phyloP scores from a whole-genome alignment of 2,329 filamentous ascomycete genomes.

The Fusarium sp. region DNA sequence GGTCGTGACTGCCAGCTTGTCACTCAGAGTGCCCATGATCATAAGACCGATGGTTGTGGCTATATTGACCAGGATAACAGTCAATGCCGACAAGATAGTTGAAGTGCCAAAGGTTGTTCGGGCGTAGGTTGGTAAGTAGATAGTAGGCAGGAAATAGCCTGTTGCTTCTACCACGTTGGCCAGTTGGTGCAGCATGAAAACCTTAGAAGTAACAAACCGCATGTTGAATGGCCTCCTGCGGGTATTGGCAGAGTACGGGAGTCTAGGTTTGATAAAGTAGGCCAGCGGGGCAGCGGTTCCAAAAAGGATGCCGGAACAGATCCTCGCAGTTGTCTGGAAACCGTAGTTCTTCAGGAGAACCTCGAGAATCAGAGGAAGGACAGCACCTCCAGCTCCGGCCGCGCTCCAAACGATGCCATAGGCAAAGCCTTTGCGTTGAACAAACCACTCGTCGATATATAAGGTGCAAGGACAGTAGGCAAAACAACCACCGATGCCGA shows the following conservation, averaged over 20 bases:
- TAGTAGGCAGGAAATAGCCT: slow-evolving; percentile 72
- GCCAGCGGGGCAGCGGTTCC: slow-evolving; percentile 65
- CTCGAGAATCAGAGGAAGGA: slow-evolving; percentile 65
- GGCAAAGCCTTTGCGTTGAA: slow-evolving; percentile 57
- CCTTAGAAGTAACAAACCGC: slow-evolving; percentile 64
- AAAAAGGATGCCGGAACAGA: slow-evolving; percentile 64
- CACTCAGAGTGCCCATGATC: slow-evolving; percentile 59
- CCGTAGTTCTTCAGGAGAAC: slow-evolving; percentile 62
- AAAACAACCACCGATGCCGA: slow-evolving; percentile 67
- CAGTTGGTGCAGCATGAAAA: slow-evolving; percentile 69
- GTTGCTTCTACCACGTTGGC: slow-evolving; percentile 69
- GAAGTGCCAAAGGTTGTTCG: slow-evolving; percentile 60
- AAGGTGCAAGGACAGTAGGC: slow-evolving; percentile 68
- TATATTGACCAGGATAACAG: slow-evolving; percentile 69
- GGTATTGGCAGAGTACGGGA: slow-evolving; percentile 56
- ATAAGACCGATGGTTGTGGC: slow-evolving; percentile 69
- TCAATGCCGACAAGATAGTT: slow-evolving; percentile 64
- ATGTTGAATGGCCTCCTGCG: slow-evolving; percentile 55
- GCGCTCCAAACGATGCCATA: slow-evolving; percentile 68
- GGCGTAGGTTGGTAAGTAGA: slow-evolving; percentile 71
- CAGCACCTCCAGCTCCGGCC: slow-evolving; percentile 57
- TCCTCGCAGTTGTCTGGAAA: slow-evolving; percentile 59
- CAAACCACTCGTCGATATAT: slow-evolving; percentile 72
- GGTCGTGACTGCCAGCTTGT: slow-evolving; percentile 64
- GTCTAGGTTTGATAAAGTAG: slow-evolving; percentile 66